Conservation (phyloP, 1,284 basidiomycete genomes). For the Tremellales sp. region DNA sequence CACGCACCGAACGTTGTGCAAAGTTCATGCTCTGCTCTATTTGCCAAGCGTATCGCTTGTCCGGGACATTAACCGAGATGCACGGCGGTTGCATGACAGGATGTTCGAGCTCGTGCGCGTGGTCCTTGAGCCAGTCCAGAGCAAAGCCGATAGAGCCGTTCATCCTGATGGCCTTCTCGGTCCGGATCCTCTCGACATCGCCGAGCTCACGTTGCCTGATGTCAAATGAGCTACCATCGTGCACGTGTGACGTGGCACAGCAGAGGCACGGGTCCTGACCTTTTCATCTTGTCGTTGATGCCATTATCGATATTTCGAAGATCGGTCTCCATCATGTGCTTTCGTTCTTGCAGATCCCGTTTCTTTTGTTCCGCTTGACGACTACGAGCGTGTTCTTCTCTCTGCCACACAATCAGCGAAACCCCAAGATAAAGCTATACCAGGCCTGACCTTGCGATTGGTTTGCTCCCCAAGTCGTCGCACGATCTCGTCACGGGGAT, state of each 20-base stretch:
- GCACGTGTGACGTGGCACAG: too few species aligned
- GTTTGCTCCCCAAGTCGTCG: too few species aligned
- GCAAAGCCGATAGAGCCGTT: constrained; percentile 58
- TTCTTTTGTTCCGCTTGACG: too few species aligned
- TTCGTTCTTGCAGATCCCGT: background rate
- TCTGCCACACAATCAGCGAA: too few species aligned
- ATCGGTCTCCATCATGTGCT: background rate
- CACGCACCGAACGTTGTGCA: constrained; percentile 60
- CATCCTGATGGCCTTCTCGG: constrained; percentile 50
- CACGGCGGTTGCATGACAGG: constrained; percentile 81
- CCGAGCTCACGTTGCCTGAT: constrained; percentile 60
- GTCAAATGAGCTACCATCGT: constrained; percentile 2
- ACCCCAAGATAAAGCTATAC: too few species aligned
- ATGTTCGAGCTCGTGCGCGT: constrained; percentile 66
- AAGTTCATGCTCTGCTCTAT: constrained; percentile 70
- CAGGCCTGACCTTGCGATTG: too few species aligned
- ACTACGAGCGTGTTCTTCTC: background rate
- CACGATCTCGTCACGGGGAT: too few species aligned
- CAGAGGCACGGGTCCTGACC: too few species aligned
- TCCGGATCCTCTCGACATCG: constrained; percentile 54
- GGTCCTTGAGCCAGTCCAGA: constrained; percentile 70
- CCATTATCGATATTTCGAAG: background rate
- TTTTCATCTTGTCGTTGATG: background rate
- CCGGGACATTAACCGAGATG: constrained; percentile 66
- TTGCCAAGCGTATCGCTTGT: constrained; percentile 60